phyloP scores from a whole-genome alignment of 108 stramenopile genomes.

The Stephanodiscus triporus region DNA sequence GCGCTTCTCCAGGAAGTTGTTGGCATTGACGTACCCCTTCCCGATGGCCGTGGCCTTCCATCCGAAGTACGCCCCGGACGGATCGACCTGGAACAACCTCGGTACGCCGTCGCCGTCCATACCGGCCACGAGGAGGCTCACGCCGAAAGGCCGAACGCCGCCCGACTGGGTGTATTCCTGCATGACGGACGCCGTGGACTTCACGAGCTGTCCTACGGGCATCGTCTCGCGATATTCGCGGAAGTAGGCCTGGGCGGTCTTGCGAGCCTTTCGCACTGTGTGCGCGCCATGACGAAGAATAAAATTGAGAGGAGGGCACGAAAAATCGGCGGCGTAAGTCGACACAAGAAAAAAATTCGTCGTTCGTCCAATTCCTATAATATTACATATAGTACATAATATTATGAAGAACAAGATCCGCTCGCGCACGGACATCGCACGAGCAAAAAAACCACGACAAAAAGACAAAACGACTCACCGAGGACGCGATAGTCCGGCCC shows the following conservation, averaged over 20 bases:
- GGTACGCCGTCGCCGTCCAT: constrained; percentile 94
- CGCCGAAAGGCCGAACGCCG: constrained; percentile 98
- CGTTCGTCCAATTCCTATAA: too few relatives aligned
- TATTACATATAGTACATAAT: too few relatives aligned
- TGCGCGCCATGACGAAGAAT: background rate
- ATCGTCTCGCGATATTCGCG: constrained; percentile 91
- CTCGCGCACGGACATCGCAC: too few relatives aligned
- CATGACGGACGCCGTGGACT: constrained; percentile 95
- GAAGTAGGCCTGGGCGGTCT: constrained; percentile 91
- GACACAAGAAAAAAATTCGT: background rate
- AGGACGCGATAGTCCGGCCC: constrained; percentile 99
- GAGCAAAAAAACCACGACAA: too few relatives aligned
- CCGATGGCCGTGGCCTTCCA: constrained; percentile 99
- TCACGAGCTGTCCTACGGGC: constrained; percentile 93
- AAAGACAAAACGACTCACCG: too few relatives aligned
- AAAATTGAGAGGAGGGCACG: background rate
- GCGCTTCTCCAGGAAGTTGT: constrained; percentile 97
- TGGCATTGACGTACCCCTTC: constrained; percentile 96
- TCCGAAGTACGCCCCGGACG: constrained; percentile 97
- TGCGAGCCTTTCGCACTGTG: constrained; percentile 94
- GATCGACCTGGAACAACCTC: constrained; percentile 97
- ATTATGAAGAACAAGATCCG: too few relatives aligned
- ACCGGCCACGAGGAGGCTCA: constrained; percentile 94
- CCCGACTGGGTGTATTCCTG: constrained; percentile 98
- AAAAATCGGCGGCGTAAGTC: background rate